These are phyloP conservation scores for Psilocybe cubensis DNA, from an alignment of 768 basidiomycete genomes.

Conservation along the genomic window DNA sequence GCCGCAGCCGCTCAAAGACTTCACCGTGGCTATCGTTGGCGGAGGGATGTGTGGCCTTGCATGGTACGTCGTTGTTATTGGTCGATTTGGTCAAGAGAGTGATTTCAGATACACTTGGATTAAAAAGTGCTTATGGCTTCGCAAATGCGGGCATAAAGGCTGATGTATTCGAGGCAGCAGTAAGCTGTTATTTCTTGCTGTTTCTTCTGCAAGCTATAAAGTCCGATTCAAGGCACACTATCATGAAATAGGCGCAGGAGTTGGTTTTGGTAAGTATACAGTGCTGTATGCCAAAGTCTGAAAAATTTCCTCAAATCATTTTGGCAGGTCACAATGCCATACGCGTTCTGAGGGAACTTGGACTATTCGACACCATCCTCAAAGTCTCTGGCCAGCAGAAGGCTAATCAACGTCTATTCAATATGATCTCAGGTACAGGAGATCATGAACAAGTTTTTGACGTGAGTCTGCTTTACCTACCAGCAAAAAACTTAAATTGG, in stretches of 20 bases:
- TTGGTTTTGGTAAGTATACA: slow-evolving; percentile 46
- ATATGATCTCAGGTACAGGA: slow-evolving; percentile 44
- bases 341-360: slow-evolving; percentile 46
- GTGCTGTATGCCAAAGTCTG: neutral
- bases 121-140: slow-evolving; percentile 44
- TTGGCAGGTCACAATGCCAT: slow-evolving; percentile 51
- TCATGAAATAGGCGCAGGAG: slow-evolving; percentile 57
- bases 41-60: slow-evolving; percentile 59
- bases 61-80: slow-evolving; percentile 31
- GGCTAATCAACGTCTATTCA: slow-evolving; percentile 36
- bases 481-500: neutral
- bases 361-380: slow-evolving; percentile 47
- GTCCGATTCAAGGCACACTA: slow-evolving; percentile 40
- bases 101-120: neutral
- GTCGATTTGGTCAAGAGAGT: neutral
- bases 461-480: slow-evolving; percentile 30
- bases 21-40: slow-evolving; percentile 56
- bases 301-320: neutral
- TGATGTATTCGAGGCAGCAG: slow-evolving; percentile 56
- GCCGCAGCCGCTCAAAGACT: slow-evolving; percentile 37
- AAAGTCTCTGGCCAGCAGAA: slow-evolving; percentile 34
- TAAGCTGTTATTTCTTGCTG: slow-evolving; percentile 28
- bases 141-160: slow-evolving; percentile 44
- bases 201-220: neutral
- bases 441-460: slow-evolving; percentile 48